Percentiles rank a stretch among this genome's conserved stretches.
Conservation (phyloP, 2,329 filamentous ascomycete species). For the Capronia americana region DNA sequence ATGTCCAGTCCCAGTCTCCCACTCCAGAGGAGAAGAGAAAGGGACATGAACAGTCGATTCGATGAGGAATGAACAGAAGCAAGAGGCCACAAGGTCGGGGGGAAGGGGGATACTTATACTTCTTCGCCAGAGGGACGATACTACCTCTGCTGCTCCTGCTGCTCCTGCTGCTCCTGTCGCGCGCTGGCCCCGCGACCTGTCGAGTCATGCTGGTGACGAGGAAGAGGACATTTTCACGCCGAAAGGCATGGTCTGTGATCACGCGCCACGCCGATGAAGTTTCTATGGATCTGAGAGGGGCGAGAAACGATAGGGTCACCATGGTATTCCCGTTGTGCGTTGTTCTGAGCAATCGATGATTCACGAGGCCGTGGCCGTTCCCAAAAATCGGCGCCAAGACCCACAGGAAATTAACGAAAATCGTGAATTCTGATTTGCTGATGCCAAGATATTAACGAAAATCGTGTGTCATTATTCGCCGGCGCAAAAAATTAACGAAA, state of each 20-base stretch:
- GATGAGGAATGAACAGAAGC: background rate
- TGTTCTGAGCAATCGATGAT: background rate
- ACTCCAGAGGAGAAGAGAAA: background rate
- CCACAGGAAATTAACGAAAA: background rate
- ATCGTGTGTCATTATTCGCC: too few relatives aligned
- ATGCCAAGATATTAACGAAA: background rate
- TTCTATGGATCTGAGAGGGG: background rate
- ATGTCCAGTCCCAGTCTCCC: background rate
- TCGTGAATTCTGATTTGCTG: background rate
- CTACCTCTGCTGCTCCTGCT: background rate
- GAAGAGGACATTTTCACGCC: too few relatives aligned
- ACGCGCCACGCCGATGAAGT: background rate
- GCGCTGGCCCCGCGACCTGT: too few relatives aligned
- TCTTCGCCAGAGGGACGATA: background rate
- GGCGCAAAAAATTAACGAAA: background rate
- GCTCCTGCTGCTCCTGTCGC: background rate
- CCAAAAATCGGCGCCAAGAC: background rate
- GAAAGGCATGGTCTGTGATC: background rate
- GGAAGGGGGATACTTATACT: constrained; percentile 1
- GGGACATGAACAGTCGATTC: background rate
- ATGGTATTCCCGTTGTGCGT: background rate
- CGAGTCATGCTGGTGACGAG: background rate
- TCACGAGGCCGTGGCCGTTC: background rate
- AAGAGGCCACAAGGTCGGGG: background rate
- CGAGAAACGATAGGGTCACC: background rate